Evolutionary conservation across 768 basidiomycete genomes (phyloP).

Genomic region (Tubosaeta sp.): DNA sequence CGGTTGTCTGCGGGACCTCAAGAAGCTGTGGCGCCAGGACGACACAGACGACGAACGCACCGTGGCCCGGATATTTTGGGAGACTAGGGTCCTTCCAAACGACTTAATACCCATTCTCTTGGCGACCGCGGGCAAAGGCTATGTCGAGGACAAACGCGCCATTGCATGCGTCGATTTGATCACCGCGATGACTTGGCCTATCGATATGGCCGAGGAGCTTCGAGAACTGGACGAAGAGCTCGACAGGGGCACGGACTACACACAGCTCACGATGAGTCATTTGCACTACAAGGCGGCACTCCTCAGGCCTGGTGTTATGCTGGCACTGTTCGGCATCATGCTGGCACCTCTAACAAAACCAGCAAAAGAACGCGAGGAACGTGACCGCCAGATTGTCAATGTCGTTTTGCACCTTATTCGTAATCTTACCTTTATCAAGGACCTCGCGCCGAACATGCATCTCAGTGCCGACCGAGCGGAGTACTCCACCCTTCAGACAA

Average conservation of each 20-base stretch:
- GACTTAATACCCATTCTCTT: conserved; percentile 86
- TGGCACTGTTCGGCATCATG: conserved; percentile 69
- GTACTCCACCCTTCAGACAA: conserved; percentile 72
- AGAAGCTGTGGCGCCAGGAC: conserved; percentile 94
- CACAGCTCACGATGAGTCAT: conserved; percentile 75
- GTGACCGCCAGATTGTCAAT: conserved; percentile 84
- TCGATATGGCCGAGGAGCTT: conserved; percentile 91
- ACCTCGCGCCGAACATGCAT: conserved; percentile 68
- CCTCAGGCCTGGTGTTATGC: conserved; percentile 62
- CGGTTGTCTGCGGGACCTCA: conserved; percentile 89
- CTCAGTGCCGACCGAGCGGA: conserved; percentile 77
- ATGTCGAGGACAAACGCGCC: conserved; percentile 78
- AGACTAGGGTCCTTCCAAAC: conserved; percentile 78
- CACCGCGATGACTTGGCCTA: conserved; percentile 98
- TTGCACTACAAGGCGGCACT: conserved; percentile 80
- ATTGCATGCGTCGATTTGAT: conserved; percentile 85
- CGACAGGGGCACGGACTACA: conserved; percentile 84
- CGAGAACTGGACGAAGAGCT: conserved; percentile 82
- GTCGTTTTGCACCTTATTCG: conserved; percentile 86
- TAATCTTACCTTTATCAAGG: conserved; percentile 93
- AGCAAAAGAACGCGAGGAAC: conserved; percentile 62
- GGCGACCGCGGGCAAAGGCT: conserved; percentile 71
- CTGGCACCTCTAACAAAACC: conserved; percentile 75
- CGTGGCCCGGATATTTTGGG: conserved; percentile 89
- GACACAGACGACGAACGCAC: conserved; percentile 97